phyloP scores from a whole-genome alignment of 768 basidiomycete species.

The Lenzites betulinus region DNA sequence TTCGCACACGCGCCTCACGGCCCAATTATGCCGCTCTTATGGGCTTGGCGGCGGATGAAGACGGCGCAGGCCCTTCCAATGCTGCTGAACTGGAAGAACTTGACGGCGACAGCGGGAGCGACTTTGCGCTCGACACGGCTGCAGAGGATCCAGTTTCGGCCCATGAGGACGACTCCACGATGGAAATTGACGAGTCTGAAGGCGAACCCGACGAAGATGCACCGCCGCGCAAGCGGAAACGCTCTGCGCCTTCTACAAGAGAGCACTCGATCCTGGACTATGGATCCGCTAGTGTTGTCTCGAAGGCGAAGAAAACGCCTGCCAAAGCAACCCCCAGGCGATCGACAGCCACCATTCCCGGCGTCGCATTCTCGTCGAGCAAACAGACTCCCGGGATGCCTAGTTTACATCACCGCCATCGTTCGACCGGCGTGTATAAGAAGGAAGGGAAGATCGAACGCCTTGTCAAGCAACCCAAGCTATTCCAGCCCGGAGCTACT shows the following conservation, averaged over 20 bases:
- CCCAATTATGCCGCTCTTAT: constrained; percentile 50
- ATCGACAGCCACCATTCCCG: constrained; percentile 27
- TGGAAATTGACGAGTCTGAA: constrained; percentile 28
- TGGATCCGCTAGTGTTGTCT: constrained; percentile 8
- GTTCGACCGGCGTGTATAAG: constrained; percentile 61
- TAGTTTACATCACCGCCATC: constrained; percentile 72
- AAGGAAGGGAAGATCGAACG: constrained; percentile 56
- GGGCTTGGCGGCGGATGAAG: constrained; percentile 36
- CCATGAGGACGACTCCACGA: constrained; percentile 33
- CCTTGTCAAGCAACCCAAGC: constrained; percentile 48
- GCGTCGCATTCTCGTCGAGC: constrained; percentile 23
- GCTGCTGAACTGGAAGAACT: constrained; percentile 27
- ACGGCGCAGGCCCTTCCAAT: constrained; percentile 42
- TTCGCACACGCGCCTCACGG: constrained; percentile 56
- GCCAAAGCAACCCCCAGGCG: constrained; percentile 17
- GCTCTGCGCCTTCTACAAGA: constrained; percentile 9
- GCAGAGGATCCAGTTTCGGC: constrained; percentile 30
- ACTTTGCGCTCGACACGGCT: constrained; percentile 53
- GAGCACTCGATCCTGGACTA: constrained; percentile 20
- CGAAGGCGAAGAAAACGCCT: constrained; percentile 21
- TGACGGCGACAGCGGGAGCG: constrained; percentile 50
- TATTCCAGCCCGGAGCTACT: constrained; percentile 48
- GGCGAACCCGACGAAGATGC: constrained; percentile 27
- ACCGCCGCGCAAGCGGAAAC: constrained; percentile 24
- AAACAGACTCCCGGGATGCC: constrained; percentile 39